Evolutionary conservation across 768 basidiomycete genomes (phyloP), one percentile per base, ranked within the genome.

Genomic region (Rhizopogon vinicolor): DNA sequence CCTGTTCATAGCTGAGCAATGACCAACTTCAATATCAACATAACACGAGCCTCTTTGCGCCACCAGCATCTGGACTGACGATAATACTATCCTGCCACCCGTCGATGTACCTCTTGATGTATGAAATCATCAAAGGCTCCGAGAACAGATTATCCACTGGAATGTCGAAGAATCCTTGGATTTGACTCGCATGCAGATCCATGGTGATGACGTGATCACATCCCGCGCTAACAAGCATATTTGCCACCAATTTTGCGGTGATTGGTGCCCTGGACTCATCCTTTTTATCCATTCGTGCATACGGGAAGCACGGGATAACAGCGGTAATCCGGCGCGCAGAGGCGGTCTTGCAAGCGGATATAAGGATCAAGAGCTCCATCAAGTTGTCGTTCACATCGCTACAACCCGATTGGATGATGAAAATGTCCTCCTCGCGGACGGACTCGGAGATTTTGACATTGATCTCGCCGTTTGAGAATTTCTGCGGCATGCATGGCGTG

Each of bases 191-290:
- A 66, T 98, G 96, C 50, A 98, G 76, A 70, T 98, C 95, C 89
- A 98, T 96, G n/a, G 96, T 98, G 62, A 99, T 98, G 65, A 99
- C 89, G 67, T 98, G 96, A 73, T 98, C 96, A 68, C 94, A 97
- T 22, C 96, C 96, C 8, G 97, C 95, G 45, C 97, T 91, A 43
- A 85, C 87, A 57, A 99, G 78, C 96, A 98, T 98, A 72, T 97
- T 98, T 22, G 96, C 95, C 46, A 98, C 92, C 52, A 99, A 83
- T 74, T 99, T 99, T 44, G 96, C 94, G 5, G 96, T 98, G 70
- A 99, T 99, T 25, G 97, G 96, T 3, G 94, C 93, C 7, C 96
- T 82, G 5, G 85, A 87, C 76, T 91, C 91, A 77, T 99, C 93
- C 79, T 98, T 99, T 75, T 97, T 97, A 79, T 98, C 96, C 82